phyloP scores from a whole-genome alignment of 2,329 filamentous ascomycete genomes.

The Thermomyces lanuginosus region DNA sequence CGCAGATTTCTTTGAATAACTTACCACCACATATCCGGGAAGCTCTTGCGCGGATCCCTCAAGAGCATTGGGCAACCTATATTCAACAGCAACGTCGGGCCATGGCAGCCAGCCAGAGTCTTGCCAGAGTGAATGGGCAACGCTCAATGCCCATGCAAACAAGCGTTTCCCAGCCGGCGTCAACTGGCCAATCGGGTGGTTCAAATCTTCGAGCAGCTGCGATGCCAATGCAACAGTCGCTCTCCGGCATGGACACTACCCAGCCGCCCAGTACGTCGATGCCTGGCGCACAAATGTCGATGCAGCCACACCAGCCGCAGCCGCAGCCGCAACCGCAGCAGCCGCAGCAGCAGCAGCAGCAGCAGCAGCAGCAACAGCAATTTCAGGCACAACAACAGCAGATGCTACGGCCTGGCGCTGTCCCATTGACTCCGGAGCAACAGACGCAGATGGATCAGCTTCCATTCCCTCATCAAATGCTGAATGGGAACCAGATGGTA shows the following conservation, averaged over 20 bases:
- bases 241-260: constrained; percentile 16
- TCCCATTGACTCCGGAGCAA: constrained; percentile 26
- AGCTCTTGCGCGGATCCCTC: constrained; percentile 19
- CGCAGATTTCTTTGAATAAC: constrained; percentile 17
- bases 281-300: constrained; percentile 17
- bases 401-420: constrained; percentile 18
- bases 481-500: constrained; percentile 20
- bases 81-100: constrained; percentile 19
- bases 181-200: constrained; percentile 21
- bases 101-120: constrained; percentile 15
- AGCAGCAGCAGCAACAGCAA: constrained; percentile 17
- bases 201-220: constrained; percentile 21
- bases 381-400: constrained; percentile 14
- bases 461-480: constrained; percentile 21
- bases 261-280: constrained; percentile 17
- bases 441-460: constrained; percentile 28
- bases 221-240: constrained; percentile 18
- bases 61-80: constrained; percentile 20
- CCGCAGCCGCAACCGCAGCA: constrained; percentile 15
- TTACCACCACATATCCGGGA: constrained; percentile 21
- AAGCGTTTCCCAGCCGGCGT: constrained; percentile 16
- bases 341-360: constrained; percentile 16
- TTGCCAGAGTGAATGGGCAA: constrained; percentile 18
- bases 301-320: constrained; percentile 18
- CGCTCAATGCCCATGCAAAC: constrained; percentile 17